phyloP scores from a whole-genome alignment of 106 monocot species.

The Allium fistulosum region DNA sequence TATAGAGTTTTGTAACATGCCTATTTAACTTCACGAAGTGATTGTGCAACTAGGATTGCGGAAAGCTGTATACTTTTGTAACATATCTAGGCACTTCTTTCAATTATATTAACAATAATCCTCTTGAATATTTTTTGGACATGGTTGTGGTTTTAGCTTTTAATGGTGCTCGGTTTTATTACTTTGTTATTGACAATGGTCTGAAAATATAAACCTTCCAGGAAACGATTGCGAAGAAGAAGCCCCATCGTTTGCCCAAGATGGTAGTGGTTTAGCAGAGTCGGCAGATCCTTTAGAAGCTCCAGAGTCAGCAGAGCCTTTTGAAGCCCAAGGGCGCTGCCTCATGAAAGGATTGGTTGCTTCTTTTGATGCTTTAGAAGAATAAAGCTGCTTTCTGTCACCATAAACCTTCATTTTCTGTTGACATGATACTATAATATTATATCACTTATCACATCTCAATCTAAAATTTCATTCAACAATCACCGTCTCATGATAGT shows the following conservation, averaged over 20 bases:
- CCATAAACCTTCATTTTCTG: constrained; percentile 92
- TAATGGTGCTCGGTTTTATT: too few species aligned
- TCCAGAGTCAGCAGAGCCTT: constrained; percentile 26
- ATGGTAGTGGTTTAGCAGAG: constrained; percentile 40
- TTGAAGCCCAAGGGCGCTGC: constrained; percentile 63
- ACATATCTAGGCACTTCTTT: too few species aligned
- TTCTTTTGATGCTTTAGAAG: constrained; percentile 51
- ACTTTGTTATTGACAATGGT: too few species aligned
- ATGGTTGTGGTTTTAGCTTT: too few species aligned
- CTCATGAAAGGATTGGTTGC: constrained; percentile 78
- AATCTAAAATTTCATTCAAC: too few species aligned
- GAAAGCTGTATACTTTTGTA: too few species aligned
- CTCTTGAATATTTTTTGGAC: too few species aligned
- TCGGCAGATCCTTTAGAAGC: constrained; percentile 29
- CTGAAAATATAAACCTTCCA: constrained; percentile 25
- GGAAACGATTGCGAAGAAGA: constrained; percentile 48
- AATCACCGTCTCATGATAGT: too few species aligned
- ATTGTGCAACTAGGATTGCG: too few species aligned
- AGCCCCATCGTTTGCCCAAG: constrained; percentile 60
- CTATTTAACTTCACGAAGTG: too few species aligned
- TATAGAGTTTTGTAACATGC: too few species aligned
- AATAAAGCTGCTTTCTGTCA: constrained; percentile 74
- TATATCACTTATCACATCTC: not conserved
- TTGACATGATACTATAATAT: constrained; percentile 1
- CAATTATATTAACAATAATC: too few species aligned